Percentiles rank a stretch among this genome's conserved stretches.
Evolutionary conservation across 345 rosid genomes (phyloP).

Genomic region (Erysimum cheiranthoides): DNA sequence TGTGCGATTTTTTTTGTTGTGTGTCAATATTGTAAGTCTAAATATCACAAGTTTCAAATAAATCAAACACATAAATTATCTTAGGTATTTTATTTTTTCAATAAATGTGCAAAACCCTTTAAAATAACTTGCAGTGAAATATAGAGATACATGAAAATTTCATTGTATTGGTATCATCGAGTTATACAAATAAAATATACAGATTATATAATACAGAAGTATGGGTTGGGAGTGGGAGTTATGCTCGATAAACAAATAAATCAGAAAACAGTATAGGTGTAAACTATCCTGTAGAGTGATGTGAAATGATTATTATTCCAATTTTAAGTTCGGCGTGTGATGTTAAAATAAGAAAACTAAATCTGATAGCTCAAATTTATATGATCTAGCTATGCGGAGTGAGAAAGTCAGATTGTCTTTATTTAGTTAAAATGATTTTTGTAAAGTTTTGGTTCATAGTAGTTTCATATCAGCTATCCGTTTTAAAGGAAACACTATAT

Average conservation of each 20-base stretch:
- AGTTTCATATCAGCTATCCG: not conserved
- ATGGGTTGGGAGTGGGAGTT: slow-evolving; percentile 35
- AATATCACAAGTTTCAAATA: not conserved
- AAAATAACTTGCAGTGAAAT: not conserved
- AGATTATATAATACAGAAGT: slow-evolving; percentile 7
- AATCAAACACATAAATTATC: not conserved
- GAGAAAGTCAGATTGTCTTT: not conserved
- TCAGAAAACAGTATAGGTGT: slow-evolving; percentile 11
- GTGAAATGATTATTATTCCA: slow-evolving; percentile 42
- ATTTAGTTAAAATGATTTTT: not conserved
- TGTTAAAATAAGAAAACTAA: slow-evolving; percentile 20
- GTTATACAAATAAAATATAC: not conserved
- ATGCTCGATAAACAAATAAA: slow-evolving; percentile 7
- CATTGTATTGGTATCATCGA: not conserved
- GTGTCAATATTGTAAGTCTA: not conserved
- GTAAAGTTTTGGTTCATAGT: not conserved
- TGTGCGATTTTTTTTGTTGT: too few species aligned
- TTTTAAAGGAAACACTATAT: not conserved
- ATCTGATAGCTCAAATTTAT: not conserved
- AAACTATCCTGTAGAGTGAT: slow-evolving; percentile 21
- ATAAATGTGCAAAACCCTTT: not conserved
- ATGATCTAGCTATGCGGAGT: not conserved
- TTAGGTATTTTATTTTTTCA: not conserved
- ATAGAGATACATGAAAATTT: not conserved
- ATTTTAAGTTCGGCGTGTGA: slow-evolving; percentile 36